A percentile compares a stretch with the other conserved stretches of the same genome.
Evolutionary conservation across 2,329 filamentous ascomycete genomes (phyloP).

Genomic region (Trichophyton equinum): DNA sequence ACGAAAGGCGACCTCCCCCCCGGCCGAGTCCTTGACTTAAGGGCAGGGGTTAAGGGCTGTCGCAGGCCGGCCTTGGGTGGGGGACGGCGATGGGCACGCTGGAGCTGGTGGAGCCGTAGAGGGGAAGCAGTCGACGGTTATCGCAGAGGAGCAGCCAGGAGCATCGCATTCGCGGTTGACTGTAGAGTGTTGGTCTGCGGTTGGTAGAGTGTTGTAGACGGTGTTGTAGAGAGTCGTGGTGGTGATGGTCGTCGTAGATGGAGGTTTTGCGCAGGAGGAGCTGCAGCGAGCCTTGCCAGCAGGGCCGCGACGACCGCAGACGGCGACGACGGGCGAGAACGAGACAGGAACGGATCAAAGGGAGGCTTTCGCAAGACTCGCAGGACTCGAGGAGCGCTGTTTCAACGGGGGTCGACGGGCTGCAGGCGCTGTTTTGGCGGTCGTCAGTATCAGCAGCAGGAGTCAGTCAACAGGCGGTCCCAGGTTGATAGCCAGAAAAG

Average conservation of each 20-base stretch:
- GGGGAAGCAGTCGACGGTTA: neutral
- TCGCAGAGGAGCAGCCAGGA: neutral
- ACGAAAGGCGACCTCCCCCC: neutral
- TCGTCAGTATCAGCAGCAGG: neutral
- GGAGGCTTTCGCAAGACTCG: neutral
- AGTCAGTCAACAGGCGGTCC: neutral
- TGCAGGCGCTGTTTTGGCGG: neutral
- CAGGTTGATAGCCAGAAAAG: neutral
- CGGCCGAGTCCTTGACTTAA: neutral
- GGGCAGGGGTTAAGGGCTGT: neutral
- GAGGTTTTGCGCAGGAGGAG: neutral
- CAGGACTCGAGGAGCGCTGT: neutral
- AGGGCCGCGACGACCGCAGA: too few relatives aligned
- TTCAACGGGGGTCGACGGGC: neutral
- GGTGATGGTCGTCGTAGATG: neutral
- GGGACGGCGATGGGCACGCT: neutral
- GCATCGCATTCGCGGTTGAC: neutral
- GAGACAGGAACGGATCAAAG: neutral
- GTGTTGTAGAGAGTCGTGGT: neutral
- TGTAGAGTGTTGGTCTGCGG: neutral
- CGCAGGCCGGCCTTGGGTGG: slow-evolving; percentile 1
- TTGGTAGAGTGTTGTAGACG: neutral
- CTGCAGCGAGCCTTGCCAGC: neutral
- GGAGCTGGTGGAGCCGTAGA: neutral
- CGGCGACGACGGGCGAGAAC: neutral